A percentile compares a stretch with the other conserved stretches of the same genome.
These are phyloP conservation scores for Dryadomyces sulphureus DNA, from an alignment of 2,329 filamentous ascomycete genomes.

Conservation along the genomic window DNA sequence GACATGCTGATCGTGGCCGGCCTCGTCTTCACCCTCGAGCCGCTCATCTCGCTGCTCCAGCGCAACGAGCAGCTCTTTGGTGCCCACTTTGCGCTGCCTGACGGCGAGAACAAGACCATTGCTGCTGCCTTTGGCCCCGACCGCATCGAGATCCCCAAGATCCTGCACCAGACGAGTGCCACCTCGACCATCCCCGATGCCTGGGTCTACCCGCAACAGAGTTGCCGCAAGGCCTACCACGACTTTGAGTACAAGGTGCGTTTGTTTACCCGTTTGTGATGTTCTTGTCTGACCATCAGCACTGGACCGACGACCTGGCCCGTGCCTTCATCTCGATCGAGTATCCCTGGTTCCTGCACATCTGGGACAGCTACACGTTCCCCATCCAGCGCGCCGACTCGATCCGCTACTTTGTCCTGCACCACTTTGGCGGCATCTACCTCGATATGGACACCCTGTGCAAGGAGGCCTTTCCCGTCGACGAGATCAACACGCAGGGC, in stretches of 20 bases:
- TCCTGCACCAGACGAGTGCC: conserved; percentile 17
- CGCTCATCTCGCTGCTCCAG: conserved; percentile 53
- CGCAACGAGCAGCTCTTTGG: conserved; percentile 19
- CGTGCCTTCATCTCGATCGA: conserved; percentile 57
- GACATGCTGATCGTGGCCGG: conserved; percentile 33
- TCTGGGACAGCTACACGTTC: conserved; percentile 59
- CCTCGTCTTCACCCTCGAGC: conserved; percentile 54
- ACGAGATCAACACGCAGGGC: not conserved
- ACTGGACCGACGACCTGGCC: conserved; percentile 61
- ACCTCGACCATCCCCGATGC: conserved; percentile 13
- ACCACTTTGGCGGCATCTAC: conserved; percentile 67
- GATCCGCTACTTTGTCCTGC: conserved; percentile 66
- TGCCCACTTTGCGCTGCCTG: conserved; percentile 12
- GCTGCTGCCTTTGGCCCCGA: not conserved
- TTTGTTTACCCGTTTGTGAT: too few species aligned
- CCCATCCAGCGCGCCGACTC: conserved; percentile 66
- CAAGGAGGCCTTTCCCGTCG: conserved; percentile 11
- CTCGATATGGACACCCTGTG: conserved; percentile 51
- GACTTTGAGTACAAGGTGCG: conserved; percentile 17
- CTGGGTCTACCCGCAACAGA: conserved; percentile 14
- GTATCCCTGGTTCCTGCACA: conserved; percentile 65
- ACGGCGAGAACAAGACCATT: not conserved
- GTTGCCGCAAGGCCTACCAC: conserved; percentile 13
- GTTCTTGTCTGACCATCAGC: conserved; percentile 23
- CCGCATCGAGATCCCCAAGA: conserved; percentile 13